A percentile compares a stretch with the other conserved stretches of the same genome.
Evolutionary conservation across 225 moss, liverwort and hornwort species (phyloP).

Genomic region (Neckera pumila): DNA sequence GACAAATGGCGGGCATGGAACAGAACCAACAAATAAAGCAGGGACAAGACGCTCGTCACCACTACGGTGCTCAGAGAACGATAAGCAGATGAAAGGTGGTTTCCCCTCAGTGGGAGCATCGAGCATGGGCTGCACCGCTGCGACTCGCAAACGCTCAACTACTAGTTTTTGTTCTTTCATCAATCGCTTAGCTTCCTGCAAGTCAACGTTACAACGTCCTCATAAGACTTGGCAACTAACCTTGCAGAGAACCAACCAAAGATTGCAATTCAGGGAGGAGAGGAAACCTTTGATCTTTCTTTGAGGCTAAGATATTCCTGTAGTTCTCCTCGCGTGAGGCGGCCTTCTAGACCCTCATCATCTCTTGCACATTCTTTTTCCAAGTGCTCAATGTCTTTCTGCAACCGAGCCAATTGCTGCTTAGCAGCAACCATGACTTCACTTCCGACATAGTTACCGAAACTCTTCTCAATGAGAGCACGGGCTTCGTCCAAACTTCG

Average conservation of each 20-base stretch:
- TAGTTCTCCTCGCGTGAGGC: conserved; percentile 61
- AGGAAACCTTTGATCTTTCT: conserved; percentile 38
- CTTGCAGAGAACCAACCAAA: background rate
- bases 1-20: conserved; percentile 51
- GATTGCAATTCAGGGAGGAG: background rate
- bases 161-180: conserved; percentile 24
- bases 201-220: conserved; percentile 3
- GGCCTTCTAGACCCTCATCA: conserved; percentile 39
- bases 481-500: conserved; percentile 79
- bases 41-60: conserved; percentile 56
- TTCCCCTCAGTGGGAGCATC: conserved; percentile 24
- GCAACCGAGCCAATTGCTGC: conserved; percentile 64
- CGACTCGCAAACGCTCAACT: conserved; percentile 48
- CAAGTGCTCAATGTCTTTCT: conserved; percentile 48
- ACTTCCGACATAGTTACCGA: conserved; percentile 95
- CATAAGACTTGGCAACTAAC: conserved; percentile 7
- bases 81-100: conserved; percentile 46
- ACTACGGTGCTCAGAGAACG: conserved; percentile 50
- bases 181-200: conserved; percentile 46
- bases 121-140: conserved; percentile 48
- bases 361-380: conserved; percentile 38
- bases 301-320: conserved; percentile 49
- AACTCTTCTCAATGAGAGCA: conserved; percentile 91
- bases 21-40: conserved; percentile 45
- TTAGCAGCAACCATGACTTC: conserved; percentile 87